Evolutionary conservation across 1,139 yeast species (phyloP).

Genomic region (Candida dubliniensis): DNA sequence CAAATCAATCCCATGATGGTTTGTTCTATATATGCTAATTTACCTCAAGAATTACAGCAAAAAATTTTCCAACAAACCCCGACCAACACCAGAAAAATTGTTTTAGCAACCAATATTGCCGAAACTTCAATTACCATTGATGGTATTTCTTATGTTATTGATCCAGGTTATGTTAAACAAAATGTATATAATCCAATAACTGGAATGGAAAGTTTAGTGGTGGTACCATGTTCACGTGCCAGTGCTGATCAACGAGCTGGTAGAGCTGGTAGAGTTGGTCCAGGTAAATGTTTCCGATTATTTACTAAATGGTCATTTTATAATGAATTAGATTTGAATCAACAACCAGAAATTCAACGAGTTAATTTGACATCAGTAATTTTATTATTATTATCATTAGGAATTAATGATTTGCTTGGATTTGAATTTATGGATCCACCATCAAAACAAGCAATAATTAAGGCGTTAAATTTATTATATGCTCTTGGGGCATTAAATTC

Average conservation of each 20-base stretch:
- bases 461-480: constrained; percentile 76
- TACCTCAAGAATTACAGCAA: constrained; percentile 82
- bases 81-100: constrained; percentile 74
- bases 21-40: constrained; percentile 88
- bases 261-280: constrained; percentile 95
- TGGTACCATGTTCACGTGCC: constrained; percentile 86
- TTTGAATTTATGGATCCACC: constrained; percentile 93
- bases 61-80: constrained; percentile 90
- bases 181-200: constrained; percentile 78
- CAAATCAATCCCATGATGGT: constrained; percentile 65
- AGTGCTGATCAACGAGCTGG: constrained; percentile 97
- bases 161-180: constrained; percentile 91
- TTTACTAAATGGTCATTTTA: constrained; percentile 85
- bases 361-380: constrained; percentile 79
- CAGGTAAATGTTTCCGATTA: constrained; percentile 89
- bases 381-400: constrained; percentile 71
- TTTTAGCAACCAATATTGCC: constrained; percentile 93
- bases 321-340: constrained; percentile 73
- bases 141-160: constrained; percentile 86
- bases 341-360: constrained; percentile 86
- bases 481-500: constrained; percentile 85
- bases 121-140: constrained; percentile 96
- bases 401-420: constrained; percentile 75
- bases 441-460: constrained; percentile 64
- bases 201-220: constrained; percentile 88